Conservation (phyloP, 495 filamentous ascomycete species). For the Hypoxylon intermedium region DNA sequence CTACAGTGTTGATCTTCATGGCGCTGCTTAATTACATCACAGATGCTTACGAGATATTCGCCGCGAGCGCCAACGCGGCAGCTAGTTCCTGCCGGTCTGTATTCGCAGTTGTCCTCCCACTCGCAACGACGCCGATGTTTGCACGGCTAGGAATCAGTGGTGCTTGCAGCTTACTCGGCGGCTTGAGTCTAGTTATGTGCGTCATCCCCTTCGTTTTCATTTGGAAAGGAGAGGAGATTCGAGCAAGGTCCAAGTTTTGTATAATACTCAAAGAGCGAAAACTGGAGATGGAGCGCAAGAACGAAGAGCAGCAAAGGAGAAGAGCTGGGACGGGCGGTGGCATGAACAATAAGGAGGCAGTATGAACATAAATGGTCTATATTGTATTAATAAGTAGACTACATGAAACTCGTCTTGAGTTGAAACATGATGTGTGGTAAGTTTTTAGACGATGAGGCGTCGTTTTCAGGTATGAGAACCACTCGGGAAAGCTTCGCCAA, state of each 20-base stretch:
- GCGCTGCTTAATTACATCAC: slow-evolving; percentile 74
- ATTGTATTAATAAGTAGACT: not conserved
- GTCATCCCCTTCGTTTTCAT: slow-evolving; percentile 51
- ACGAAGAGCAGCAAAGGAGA: slow-evolving; percentile 39
- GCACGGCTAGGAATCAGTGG: slow-evolving; percentile 45
- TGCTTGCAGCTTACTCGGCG: slow-evolving; percentile 49
- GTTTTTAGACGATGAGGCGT: no score
- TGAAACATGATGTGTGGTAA: no score
- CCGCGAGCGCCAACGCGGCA: slow-evolving; percentile 73
- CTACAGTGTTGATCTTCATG: slow-evolving; percentile 63
- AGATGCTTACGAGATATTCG: slow-evolving; percentile 77
- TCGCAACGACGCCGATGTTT: slow-evolving; percentile 52
- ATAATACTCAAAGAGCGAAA: slow-evolving; percentile 45
- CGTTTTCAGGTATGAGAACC: no score
- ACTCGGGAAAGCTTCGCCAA: no score
- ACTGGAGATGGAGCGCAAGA: slow-evolving; percentile 46
- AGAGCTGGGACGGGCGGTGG: not conserved
- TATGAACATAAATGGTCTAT: not conserved
- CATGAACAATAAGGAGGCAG: slow-evolving; percentile 23
- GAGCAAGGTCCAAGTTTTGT: slow-evolving; percentile 47
- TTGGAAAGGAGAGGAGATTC: slow-evolving; percentile 50
- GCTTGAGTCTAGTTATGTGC: slow-evolving; percentile 48
- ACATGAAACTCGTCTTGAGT: no score
- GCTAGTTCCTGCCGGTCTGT: slow-evolving; percentile 65
- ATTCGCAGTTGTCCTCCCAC: slow-evolving; percentile 67